phyloP scores from a whole-genome alignment of 768 basidiomycete genomes.

The Tremella yokohamensis region DNA sequence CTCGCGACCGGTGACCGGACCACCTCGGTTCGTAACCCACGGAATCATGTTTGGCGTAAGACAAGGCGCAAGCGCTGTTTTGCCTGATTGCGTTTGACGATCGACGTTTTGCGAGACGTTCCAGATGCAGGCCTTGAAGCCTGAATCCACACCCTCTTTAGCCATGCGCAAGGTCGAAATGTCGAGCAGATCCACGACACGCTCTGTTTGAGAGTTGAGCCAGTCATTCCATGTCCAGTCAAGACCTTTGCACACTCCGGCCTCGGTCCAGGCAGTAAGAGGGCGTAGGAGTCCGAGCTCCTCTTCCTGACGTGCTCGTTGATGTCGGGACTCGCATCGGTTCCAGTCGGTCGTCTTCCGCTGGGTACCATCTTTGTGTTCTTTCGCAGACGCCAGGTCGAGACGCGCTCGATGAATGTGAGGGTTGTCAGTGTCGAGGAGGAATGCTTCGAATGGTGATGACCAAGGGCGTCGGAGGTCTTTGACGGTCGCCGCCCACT shows the following conservation, averaged over 20 bases:
- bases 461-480: slow-evolving; percentile 74
- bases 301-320: slow-evolving; percentile 79
- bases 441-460: slow-evolving; percentile 81
- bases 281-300: slow-evolving; percentile 75
- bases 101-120: slow-evolving; percentile 97
- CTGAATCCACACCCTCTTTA: slow-evolving; percentile 73
- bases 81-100: slow-evolving; percentile 74
- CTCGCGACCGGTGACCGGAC: slow-evolving; percentile 90
- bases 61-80: slow-evolving; percentile 82
- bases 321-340: slow-evolving; percentile 87
- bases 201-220: slow-evolving; percentile 86
- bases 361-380: slow-evolving; percentile 56
- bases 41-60: slow-evolving; percentile 96
- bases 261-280: slow-evolving; percentile 89
- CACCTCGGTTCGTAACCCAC: slow-evolving; percentile 90
- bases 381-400: slow-evolving; percentile 58
- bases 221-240: slow-evolving; percentile 94
- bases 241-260: slow-evolving; percentile 71
- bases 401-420: slow-evolving; percentile 85
- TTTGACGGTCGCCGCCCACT: slow-evolving; percentile 65
- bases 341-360: slow-evolving; percentile 76
- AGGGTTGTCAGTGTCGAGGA: slow-evolving; percentile 85
- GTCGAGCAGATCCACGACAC: slow-evolving; percentile 94
- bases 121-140: slow-evolving; percentile 92
- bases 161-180: slow-evolving; percentile 80